Conservation (phyloP, 1,139 yeast genomes). For the Geotrichum bryndzae region DNA sequence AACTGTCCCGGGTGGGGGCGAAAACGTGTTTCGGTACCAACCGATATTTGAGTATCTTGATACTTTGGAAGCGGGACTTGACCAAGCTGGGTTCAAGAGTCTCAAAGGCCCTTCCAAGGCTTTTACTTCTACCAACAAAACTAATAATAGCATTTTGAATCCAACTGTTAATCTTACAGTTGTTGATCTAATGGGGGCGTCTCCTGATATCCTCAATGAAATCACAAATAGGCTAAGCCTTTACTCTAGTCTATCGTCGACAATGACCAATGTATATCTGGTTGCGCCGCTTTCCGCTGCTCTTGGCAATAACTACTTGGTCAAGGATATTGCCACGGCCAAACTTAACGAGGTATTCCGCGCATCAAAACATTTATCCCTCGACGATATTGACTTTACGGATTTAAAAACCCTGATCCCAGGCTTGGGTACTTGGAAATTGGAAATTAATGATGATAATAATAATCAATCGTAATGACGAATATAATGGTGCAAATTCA, state of each 20-base stretch:
- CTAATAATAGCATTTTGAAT: conserved; percentile 7
- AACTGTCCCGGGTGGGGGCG: conserved; percentile 24
- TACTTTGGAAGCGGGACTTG: conserved; percentile 27
- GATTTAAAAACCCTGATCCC: conserved; percentile 46
- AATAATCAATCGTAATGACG: not conserved
- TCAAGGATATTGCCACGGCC: not conserved
- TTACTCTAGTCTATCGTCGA: conserved; percentile 17
- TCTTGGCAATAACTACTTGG: conserved; percentile 37
- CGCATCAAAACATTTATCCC: conserved; percentile 24
- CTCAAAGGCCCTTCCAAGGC: conserved; percentile 1
- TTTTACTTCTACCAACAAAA: not conserved
- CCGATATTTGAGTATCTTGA: conserved; percentile 36
- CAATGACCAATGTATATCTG: conserved; percentile 31
- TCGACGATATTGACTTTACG: conserved; percentile 43
- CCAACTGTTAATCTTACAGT: conserved; percentile 24
- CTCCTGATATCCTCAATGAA: conserved; percentile 28
- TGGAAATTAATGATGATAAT: conserved; percentile 20
- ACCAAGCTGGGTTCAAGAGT: not conserved
- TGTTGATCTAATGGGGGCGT: conserved; percentile 57
- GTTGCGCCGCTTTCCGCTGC: conserved; percentile 43
- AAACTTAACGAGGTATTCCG: conserved; percentile 25
- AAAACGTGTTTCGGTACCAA: conserved; percentile 33
- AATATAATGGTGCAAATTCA: not conserved
- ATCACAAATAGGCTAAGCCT: conserved; percentile 23
- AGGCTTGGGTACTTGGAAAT: conserved; percentile 53